Conservation (phyloP, 2,329 filamentous ascomycete species). For the Chrysoporthe puriensis region DNA sequence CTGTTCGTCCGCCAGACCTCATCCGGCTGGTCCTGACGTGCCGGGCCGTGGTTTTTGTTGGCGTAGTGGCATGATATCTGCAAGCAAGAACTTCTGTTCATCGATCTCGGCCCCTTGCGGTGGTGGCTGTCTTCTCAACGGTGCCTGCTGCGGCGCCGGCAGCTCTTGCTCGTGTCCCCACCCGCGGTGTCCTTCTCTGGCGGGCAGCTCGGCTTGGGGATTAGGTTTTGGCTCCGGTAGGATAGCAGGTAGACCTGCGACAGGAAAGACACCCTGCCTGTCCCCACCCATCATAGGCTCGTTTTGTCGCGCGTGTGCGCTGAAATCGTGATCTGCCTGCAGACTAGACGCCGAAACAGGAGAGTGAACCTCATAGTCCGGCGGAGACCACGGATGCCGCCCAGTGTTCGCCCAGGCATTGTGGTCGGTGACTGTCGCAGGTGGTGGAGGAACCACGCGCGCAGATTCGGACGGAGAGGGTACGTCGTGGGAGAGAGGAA, state of each 20-base stretch:
- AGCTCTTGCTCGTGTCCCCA: conserved; percentile 26
- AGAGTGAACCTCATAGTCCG: conserved; percentile 25
- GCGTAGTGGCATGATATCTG: conserved; percentile 24
- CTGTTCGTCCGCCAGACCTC: neutral
- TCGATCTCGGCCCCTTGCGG: conserved; percentile 26
- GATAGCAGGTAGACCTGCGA: conserved; percentile 25
- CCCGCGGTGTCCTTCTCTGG: conserved; percentile 21
- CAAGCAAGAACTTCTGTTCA: conserved; percentile 27
- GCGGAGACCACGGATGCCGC: conserved; percentile 28
- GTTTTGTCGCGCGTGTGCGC: conserved; percentile 1
- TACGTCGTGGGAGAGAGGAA: neutral
- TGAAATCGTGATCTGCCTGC: conserved; percentile 20
- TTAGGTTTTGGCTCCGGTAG: conserved; percentile 22
- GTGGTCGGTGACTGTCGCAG: conserved; percentile 6
- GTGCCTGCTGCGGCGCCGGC: conserved; percentile 27
- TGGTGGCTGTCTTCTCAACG: conserved; percentile 17
- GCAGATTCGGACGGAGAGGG: conserved; percentile 11
- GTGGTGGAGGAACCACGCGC: conserved; percentile 7
- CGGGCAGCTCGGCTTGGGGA: conserved; percentile 27
- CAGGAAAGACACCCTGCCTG: neutral
- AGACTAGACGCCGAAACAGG: conserved; percentile 23
- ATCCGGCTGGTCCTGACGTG: conserved; percentile 20
- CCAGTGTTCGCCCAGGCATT: conserved; percentile 20
- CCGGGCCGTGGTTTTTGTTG: conserved; percentile 15
- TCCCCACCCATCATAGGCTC: neutral